Evolutionary conservation across 1,139 yeast genomes (phyloP).

Genomic region (Kodamaea sp.): DNA sequence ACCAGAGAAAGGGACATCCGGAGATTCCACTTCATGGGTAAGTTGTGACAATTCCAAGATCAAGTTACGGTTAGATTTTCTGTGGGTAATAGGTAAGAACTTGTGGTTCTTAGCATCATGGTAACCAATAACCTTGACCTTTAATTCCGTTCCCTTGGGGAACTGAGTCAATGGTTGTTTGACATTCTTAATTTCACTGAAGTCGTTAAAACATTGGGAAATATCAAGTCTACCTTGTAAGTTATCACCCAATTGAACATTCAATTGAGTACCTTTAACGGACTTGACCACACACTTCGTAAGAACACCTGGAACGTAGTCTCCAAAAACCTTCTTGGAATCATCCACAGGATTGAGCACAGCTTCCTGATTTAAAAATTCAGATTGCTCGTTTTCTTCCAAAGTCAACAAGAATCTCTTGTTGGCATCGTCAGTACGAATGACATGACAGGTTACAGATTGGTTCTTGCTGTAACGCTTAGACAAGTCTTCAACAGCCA

Average conservation of each 20-base stretch:
- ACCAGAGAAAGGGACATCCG: conserved; percentile 25
- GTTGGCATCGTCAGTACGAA: conserved; percentile 66
- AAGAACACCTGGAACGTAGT: conserved; percentile 57
- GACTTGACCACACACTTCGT: conserved; percentile 64
- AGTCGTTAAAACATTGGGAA: conserved; percentile 63
- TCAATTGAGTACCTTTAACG: conserved; percentile 73
- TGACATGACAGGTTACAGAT: conserved; percentile 65
- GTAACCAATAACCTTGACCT: conserved; percentile 72
- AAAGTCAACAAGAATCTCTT: conserved; percentile 69
- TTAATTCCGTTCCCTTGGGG: conserved; percentile 56
- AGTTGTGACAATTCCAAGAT: conserved; percentile 69
- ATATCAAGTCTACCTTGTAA: conserved; percentile 80
- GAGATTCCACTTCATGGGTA: conserved; percentile 26
- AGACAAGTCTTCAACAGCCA: conserved; percentile 58
- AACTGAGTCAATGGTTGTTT: conserved; percentile 63
- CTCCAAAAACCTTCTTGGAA: conserved; percentile 47
- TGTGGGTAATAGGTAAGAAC: conserved; percentile 69
- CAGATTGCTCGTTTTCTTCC: conserved; percentile 30
- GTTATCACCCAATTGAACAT: conserved; percentile 75
- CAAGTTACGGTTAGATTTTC: conserved; percentile 51
- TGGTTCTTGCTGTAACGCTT: conserved; percentile 62
- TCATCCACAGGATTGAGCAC: conserved; percentile 62
- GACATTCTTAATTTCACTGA: conserved; percentile 57
- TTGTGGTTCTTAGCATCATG: conserved; percentile 74
- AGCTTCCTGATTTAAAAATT: conserved; percentile 24